phyloP scores from a whole-genome alignment of 148 eudicot genomes.

The Vaccinium macrocarpon region DNA sequence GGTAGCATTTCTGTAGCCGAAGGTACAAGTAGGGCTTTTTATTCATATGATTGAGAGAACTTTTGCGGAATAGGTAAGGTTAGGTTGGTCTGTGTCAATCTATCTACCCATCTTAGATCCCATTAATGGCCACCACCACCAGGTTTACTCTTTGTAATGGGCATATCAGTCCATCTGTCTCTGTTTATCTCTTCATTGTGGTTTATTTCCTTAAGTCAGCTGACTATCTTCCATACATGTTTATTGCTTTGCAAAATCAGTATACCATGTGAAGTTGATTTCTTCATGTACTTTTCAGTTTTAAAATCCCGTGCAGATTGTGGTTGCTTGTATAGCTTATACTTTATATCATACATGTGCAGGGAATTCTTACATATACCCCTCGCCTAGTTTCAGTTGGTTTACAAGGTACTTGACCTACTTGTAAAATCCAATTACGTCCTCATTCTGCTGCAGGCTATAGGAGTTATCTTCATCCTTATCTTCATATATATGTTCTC shows the following conservation, averaged over 20 bases:
- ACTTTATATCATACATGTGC: slow-evolving; percentile 25
- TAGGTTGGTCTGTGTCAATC: background rate
- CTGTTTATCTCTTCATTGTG: background rate
- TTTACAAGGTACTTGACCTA: slow-evolving; percentile 54
- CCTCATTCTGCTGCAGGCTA: background rate
- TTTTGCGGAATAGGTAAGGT: background rate
- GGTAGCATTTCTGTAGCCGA: background rate
- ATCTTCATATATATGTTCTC: too few relatives aligned
- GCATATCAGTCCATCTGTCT: background rate
- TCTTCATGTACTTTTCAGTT: background rate
- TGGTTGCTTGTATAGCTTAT: slow-evolving; percentile 8
- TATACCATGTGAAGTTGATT: background rate
- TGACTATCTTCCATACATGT: background rate
- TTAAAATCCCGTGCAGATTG: background rate
- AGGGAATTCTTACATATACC: slow-evolving; percentile 87
- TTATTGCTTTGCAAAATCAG: background rate
- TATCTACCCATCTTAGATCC: background rate
- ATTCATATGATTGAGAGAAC: background rate
- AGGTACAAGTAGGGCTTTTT: background rate
- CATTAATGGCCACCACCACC: background rate
- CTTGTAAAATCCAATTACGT: background rate
- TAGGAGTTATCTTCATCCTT: background rate
- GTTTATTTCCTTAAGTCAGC: background rate
- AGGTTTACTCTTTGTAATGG: background rate
- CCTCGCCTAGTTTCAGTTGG: slow-evolving; percentile 78